Percentiles rank a stretch among this genome's conserved stretches.
Evolutionary conservation across 345 rosid species (phyloP).

Genomic region (Psidium guajava): DNA sequence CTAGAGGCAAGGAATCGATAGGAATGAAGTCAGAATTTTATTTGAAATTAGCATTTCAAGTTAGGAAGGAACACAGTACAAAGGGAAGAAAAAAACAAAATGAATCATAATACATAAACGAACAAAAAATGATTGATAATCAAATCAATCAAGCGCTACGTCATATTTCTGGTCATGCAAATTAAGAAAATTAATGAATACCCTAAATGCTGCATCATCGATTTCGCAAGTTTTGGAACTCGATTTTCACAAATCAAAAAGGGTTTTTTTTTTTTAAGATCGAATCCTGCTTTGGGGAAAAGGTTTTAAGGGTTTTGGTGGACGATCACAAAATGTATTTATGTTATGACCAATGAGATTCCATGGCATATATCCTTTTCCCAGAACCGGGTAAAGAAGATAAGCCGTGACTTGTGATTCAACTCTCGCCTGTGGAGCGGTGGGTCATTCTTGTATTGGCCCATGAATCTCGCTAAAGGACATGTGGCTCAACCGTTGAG

Average conservation of each 20-base stretch:
- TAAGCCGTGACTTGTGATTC: no score
- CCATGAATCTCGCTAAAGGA: neutral
- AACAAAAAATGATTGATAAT: no score
- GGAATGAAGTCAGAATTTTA: neutral
- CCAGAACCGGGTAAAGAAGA: no score
- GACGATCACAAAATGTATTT: neutral
- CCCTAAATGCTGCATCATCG: neutral
- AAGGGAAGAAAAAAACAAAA: neutral
- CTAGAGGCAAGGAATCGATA: neutral
- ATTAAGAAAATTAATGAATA: neutral
- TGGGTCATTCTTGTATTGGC: neutral
- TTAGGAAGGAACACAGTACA: neutral
- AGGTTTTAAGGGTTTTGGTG: neutral
- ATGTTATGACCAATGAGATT: neutral
- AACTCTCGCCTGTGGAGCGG: no score
- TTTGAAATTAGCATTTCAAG: neutral
- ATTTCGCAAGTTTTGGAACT: neutral
- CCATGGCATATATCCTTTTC: neutral
- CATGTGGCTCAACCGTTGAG: neutral
- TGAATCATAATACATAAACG: neutral
- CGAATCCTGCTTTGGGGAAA: neutral
- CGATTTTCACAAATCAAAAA: rapidly evolving
- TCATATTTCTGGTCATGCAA: neutral
- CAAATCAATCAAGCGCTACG: neutral
- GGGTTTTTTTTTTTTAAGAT: neutral